Percentiles rank a stretch among this genome's conserved stretches.
phyloP scores from a whole-genome alignment of 768 basidiomycete genomes.

The Amyloporia xantha region DNA sequence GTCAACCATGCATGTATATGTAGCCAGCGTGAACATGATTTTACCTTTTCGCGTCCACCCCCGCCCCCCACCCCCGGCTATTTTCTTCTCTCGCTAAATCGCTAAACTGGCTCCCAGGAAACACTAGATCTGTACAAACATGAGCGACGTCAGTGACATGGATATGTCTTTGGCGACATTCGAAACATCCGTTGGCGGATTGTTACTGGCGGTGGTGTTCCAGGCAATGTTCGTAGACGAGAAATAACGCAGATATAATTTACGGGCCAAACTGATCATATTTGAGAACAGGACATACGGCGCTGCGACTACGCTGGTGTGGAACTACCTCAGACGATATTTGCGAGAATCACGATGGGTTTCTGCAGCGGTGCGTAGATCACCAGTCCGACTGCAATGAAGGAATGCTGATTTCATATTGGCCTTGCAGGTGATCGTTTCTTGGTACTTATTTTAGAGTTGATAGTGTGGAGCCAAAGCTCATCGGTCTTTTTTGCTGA shows the following conservation, averaged over 20 bases:
- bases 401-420: not conserved
- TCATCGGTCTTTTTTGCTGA: not conserved
- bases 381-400: not conserved
- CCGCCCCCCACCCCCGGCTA: too few species aligned
- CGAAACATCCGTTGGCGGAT: not conserved
- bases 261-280: not conserved
- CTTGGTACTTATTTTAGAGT: not conserved
- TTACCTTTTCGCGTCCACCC: not conserved
- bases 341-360: not conserved
- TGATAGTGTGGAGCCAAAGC: not conserved
- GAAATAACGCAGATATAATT: not conserved
- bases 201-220: not conserved
- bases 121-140: not conserved
- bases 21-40: not conserved
- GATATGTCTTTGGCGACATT: not conserved
- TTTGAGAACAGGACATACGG: not conserved
- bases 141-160: not conserved
- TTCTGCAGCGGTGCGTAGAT: not conserved
- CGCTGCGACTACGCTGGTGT: not conserved
- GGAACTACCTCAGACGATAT: not conserved
- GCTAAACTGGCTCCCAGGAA: not conserved
- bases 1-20: not conserved
- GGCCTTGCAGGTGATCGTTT: not conserved
- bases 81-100: too few species aligned
- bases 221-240: not conserved